Percentiles rank a stretch among this genome's conserved stretches.
Evolutionary conservation across 257 asterid genomes (phyloP).

Genomic region (Primulina eburnea): DNA sequence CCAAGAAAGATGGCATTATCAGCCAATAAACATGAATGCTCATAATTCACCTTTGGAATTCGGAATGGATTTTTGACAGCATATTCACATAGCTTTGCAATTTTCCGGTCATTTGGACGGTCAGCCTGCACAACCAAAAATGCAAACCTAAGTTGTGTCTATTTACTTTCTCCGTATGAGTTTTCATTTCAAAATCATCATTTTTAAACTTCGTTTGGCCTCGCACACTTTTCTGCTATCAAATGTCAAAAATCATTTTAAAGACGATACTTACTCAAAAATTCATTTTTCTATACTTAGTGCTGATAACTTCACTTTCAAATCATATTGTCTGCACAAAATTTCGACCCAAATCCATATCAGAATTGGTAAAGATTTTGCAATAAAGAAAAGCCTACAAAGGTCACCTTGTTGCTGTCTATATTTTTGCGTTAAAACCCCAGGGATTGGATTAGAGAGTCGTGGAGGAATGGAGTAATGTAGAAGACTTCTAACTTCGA

Average conservation of each 20-base stretch:
- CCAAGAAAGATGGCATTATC: constrained; percentile 1
- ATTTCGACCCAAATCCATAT: background rate
- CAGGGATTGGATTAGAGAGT: background rate
- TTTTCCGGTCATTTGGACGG: constrained; percentile 68
- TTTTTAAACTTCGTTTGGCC: background rate
- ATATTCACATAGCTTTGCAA: constrained; percentile 85
- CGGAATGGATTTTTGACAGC: constrained; percentile 88
- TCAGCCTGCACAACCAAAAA: constrained; percentile 57
- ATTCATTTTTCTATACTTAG: background rate
- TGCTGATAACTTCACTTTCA: background rate
- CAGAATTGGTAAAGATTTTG: too few relatives aligned
- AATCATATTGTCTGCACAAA: background rate
- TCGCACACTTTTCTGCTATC: background rate
- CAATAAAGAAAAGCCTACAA: background rate
- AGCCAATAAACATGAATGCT: background rate
- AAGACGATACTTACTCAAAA: background rate
- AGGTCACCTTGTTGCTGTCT: background rate
- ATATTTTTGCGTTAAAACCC: background rate
- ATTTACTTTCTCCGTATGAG: background rate
- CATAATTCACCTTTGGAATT: constrained; percentile 69
- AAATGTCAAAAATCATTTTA: background rate
- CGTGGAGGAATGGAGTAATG: background rate
- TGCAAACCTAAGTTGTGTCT: background rate
- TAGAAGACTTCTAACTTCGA: too few relatives aligned
- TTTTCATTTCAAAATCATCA: background rate